These are phyloP conservation scores for Fonsecaea pugnacius DNA, from an alignment of 2,329 filamentous ascomycete genomes.

Conservation along the genomic window DNA sequence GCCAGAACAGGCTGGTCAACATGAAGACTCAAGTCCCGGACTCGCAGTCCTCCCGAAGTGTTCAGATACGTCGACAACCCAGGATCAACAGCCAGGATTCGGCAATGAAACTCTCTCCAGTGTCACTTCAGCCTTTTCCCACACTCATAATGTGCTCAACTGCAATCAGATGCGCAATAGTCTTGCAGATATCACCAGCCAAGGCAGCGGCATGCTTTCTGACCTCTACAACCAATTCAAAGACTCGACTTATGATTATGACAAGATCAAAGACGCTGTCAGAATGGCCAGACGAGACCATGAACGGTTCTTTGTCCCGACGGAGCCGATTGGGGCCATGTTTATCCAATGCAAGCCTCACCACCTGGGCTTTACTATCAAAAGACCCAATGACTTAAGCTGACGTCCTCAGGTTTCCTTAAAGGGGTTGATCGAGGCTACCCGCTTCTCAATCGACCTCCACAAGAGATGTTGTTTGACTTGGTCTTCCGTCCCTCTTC, in stretches of 20 bases:
- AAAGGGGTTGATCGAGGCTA: not conserved
- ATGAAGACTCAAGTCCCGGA: not conserved
- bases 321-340: conserved; percentile 1
- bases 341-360: conserved; percentile 7
- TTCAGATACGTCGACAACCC: not conserved
- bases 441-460: conserved; percentile 6
- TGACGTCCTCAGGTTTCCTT: conserved; percentile 4
- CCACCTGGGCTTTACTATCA: not conserved
- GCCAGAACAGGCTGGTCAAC: not conserved
- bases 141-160: conserved; percentile 1
- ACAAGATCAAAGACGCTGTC: conserved; percentile 16
- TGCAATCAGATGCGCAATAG: not conserved
- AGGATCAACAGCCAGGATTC: not conserved
- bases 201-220: conserved; percentile 7
- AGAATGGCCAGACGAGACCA: conserved; percentile 2
- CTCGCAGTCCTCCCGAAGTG: not conserved
- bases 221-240: conserved; percentile 9
- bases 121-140: conserved; percentile 2
- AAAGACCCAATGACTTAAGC: not conserved
- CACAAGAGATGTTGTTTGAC: conserved; percentile 5
- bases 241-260: conserved; percentile 11
- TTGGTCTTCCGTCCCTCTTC: conserved; percentile 14
- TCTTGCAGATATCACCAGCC: not conserved
- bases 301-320: conserved; percentile 14
- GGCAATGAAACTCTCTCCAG: conserved; percentile 3